A percentile compares a stretch with the other conserved stretches of the same genome.
These are phyloP conservation scores for Scorias spongiosa DNA, from an alignment of 2,329 filamentous ascomycete species.

Conservation along the genomic window DNA sequence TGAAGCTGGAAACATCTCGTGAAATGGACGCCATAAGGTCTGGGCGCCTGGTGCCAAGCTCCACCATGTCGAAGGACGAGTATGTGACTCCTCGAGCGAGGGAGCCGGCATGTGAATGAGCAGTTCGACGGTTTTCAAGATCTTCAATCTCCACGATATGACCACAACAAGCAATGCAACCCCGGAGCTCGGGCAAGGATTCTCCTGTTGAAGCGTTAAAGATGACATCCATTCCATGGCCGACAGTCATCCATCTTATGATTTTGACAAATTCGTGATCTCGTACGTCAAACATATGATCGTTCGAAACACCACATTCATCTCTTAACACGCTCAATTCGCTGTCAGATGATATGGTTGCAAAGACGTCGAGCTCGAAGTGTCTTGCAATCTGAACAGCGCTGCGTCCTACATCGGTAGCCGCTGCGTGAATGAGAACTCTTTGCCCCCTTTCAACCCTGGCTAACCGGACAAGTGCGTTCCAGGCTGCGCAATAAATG, in stretches of 20 bases:
- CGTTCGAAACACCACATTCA: conserved; percentile 9
- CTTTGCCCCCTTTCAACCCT: conserved; percentile 14
- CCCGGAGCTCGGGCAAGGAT: conserved; percentile 13
- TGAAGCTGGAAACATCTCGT: too few species aligned
- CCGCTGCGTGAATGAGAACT: conserved; percentile 17
- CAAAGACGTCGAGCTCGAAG: conserved; percentile 12
- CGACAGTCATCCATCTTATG: conserved; percentile 11
- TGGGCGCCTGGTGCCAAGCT: too few species aligned
- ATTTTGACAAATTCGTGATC: conserved; percentile 13
- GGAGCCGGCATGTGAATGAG: conserved; percentile 2
- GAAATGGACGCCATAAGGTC: too few species aligned
- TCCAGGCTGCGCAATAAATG: conserved; percentile 3
- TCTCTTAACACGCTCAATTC: conserved; percentile 10
- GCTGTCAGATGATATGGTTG: conserved; percentile 10
- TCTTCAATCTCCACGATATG: conserved; percentile 15
- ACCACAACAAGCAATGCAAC: conserved; percentile 14
- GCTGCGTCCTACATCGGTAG: conserved; percentile 13
- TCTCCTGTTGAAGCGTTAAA: conserved; percentile 15
- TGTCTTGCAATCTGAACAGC: conserved; percentile 9
- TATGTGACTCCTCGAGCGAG: conserved; percentile 5
- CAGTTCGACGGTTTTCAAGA: conserved; percentile 3
- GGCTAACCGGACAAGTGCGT: conserved; percentile 15
- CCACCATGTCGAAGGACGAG: conserved; percentile 3
- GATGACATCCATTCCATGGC: conserved; percentile 19
- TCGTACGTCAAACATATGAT: conserved; percentile 17